phyloP scores from a whole-genome alignment of 345 rosid genomes.

The Eucalyptus paniculata region DNA sequence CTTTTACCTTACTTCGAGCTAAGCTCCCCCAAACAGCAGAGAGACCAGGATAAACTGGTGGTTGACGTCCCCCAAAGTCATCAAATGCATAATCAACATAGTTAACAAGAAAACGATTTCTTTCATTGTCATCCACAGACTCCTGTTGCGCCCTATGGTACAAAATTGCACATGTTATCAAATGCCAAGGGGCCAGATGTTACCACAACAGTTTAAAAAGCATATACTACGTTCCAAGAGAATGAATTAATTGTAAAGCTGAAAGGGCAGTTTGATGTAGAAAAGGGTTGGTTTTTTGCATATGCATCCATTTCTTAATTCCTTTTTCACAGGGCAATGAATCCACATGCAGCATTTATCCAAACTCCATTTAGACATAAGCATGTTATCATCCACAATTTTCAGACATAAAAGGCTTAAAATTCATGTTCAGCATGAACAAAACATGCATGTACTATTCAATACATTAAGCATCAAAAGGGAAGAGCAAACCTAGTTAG shows the following conservation, averaged over 20 bases:
- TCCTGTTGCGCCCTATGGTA: slow-evolving; percentile 92
- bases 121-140: slow-evolving; percentile 91
- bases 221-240: neutral
- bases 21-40: slow-evolving; percentile 99
- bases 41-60: slow-evolving; percentile 97
- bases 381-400: neutral
- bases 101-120: slow-evolving; percentile 90
- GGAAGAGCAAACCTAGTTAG: slow-evolving; percentile 53
- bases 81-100: slow-evolving; percentile 95
- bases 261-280: neutral
- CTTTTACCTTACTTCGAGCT: slow-evolving; percentile 92
- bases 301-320: neutral
- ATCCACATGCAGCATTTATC: neutral
- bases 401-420: neutral
- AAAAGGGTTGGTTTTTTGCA: neutral
- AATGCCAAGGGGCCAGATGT: neutral
- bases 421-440: neutral
- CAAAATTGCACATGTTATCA: neutral
- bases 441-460: neutral
- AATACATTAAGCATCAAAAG: neutral
- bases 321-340: neutral
- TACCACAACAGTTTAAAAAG: neutral
- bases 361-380: neutral
- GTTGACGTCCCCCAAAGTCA: slow-evolving; percentile 98
- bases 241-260: neutral